Evolutionary conservation across 2,329 filamentous ascomycete species (phyloP).

Genomic region (Aspergillus jensenii): DNA sequence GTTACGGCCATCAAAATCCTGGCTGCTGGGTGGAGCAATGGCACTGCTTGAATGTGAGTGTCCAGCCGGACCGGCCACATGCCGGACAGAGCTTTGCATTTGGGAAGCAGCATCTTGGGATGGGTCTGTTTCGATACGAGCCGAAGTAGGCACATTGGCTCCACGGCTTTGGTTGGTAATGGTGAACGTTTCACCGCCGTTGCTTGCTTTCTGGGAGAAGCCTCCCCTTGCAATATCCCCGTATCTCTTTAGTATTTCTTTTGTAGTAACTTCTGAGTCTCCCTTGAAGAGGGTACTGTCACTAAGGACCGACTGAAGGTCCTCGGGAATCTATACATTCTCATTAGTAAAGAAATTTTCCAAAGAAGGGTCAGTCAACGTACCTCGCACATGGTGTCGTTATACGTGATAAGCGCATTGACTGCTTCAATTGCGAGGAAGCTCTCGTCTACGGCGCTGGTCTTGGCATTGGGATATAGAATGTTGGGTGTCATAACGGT

Average conservation of each 20-base stretch:
- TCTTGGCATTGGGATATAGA: constrained; percentile 69
- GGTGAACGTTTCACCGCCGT: constrained; percentile 54
- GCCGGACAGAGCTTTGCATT: constrained; percentile 79
- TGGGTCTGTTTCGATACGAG: constrained; percentile 80
- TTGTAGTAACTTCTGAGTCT: constrained; percentile 85
- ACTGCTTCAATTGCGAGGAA: constrained; percentile 94
- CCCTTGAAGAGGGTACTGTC: constrained; percentile 80
- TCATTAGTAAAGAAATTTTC: not conserved
- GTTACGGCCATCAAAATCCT: constrained; percentile 34
- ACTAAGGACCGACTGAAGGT: constrained; percentile 80
- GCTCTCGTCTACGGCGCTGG: constrained; percentile 76
- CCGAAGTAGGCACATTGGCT: constrained; percentile 53
- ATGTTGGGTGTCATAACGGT: constrained; percentile 98
- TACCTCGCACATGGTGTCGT: constrained; percentile 97
- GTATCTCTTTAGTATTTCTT: constrained; percentile 93
- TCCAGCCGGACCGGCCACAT: constrained; percentile 56
- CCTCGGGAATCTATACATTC: constrained; percentile 75
- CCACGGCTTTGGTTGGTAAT: constrained; percentile 41
- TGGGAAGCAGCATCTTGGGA: constrained; percentile 69
- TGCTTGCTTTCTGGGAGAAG: constrained; percentile 56
- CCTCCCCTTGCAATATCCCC: constrained; percentile 72
- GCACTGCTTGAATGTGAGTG: constrained; percentile 32
- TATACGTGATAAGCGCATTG: constrained; percentile 84
- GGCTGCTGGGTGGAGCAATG: constrained; percentile 21
- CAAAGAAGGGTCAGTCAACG: constrained; percentile 35